Percentiles rank a stretch among this genome's conserved stretches.
Conservation (phyloP, 352 stramenopile species). For the Globisporangium uncinulatum region DNA sequence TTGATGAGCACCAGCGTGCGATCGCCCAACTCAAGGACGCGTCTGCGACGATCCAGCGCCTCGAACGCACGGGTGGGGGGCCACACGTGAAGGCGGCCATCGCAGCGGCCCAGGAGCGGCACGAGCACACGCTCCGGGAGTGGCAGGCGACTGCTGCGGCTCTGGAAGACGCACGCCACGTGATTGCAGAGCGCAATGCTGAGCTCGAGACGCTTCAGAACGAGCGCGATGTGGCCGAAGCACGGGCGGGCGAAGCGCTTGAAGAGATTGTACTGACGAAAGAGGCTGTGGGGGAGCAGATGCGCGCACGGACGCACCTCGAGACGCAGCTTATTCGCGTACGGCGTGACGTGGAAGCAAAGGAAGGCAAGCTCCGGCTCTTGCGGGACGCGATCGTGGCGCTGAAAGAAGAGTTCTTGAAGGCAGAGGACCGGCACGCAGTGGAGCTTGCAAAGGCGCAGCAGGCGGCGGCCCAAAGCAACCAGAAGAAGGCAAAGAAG, state of each 20-base stretch:
- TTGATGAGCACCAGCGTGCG: slow-evolving; percentile 73
- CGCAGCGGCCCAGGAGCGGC: slow-evolving; percentile 51
- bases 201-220: slow-evolving; percentile 43
- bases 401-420: slow-evolving; percentile 88
- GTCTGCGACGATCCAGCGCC: slow-evolving; percentile 52
- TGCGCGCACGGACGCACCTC: slow-evolving; percentile 32
- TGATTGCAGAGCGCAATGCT: slow-evolving; percentile 55
- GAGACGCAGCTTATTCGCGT: slow-evolving; percentile 38
- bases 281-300: slow-evolving; percentile 25
- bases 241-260: slow-evolving; percentile 69
- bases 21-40: slow-evolving; percentile 69
- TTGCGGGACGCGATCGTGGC: slow-evolving; percentile 77
- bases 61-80: slow-evolving; percentile 52
- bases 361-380: slow-evolving; percentile 61
- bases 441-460: slow-evolving; percentile 61
- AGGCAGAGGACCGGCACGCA: slow-evolving; percentile 76
- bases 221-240: slow-evolving; percentile 68
- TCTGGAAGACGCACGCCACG: slow-evolving; percentile 37
- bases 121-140: slow-evolving; percentile 62
- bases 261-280: slow-evolving; percentile 77
- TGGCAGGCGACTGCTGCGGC: slow-evolving; percentile 69
- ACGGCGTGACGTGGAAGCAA: slow-evolving; percentile 38
- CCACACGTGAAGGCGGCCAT: slow-evolving; percentile 34
- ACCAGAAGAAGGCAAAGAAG: background rate
- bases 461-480: slow-evolving; percentile 8